phyloP scores from a whole-genome alignment of 2,329 filamentous ascomycete species.

The Pyricularia pennisetigena region DNA sequence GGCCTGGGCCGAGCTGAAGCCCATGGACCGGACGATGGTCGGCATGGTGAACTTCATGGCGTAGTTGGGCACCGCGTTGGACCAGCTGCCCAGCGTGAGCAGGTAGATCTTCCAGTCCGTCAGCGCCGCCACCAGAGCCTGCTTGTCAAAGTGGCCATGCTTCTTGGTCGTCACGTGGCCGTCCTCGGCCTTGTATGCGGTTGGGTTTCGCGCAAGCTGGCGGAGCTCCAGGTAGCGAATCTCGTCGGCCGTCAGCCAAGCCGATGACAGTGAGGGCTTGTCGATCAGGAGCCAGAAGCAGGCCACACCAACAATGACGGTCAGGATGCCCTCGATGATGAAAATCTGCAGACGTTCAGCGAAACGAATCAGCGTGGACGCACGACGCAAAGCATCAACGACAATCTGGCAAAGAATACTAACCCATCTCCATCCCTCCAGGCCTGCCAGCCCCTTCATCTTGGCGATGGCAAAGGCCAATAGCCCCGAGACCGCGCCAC shows the following conservation, averaged over 20 bases:
- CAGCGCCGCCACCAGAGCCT: conserved; percentile 25
- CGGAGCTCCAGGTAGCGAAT: conserved; percentile 28
- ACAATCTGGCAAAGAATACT: conserved; percentile 35
- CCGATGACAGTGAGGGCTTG: conserved; percentile 22
- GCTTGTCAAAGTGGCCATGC: conserved; percentile 19
- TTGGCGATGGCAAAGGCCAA: conserved; percentile 7
- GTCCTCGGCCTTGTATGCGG: not conserved
- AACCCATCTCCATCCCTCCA: conserved; percentile 23
- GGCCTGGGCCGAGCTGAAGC: conserved; percentile 16
- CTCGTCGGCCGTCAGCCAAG: conserved; percentile 28
- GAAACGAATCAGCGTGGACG: conserved; percentile 12
- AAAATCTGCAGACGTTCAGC: conserved; percentile 43
- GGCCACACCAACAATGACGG: conserved; percentile 23
- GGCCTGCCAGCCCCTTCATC: conserved; percentile 5
- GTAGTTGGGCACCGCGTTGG: conserved; percentile 23
- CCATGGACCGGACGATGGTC: conserved; percentile 29
- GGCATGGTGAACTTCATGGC: conserved; percentile 28
- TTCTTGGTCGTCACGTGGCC: not conserved
- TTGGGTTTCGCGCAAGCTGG: conserved; percentile 18
- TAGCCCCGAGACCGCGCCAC: conserved; percentile 7
- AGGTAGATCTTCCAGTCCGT: conserved; percentile 36
- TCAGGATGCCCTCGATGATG: conserved; percentile 38
- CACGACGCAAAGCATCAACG: conserved; percentile 21
- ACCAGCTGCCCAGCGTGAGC: conserved; percentile 31
- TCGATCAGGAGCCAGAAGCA: conserved; percentile 38